These are phyloP conservation scores for Xylariaceae sp. DNA, from an alignment of 2,329 filamentous ascomycete genomes.

Conservation along the genomic window DNA sequence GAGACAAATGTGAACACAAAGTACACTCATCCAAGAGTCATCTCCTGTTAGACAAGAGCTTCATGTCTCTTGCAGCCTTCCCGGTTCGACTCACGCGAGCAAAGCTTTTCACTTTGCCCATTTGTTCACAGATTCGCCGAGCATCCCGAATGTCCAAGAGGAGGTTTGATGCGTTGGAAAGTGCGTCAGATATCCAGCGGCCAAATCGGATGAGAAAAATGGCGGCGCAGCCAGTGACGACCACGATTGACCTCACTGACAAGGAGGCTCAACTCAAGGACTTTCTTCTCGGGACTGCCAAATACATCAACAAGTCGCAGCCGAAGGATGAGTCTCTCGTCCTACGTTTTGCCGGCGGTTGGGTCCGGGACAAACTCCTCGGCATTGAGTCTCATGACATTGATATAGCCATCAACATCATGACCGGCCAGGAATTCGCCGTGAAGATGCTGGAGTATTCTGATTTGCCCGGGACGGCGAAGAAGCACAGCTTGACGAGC, in stretches of 20 bases:
- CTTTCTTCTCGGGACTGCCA: slow-evolving; percentile 79
- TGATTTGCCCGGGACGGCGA: slow-evolving; percentile 51
- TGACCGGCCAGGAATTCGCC: slow-evolving; percentile 78
- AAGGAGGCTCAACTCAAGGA: slow-evolving; percentile 66
- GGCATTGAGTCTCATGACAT: slow-evolving; percentile 71
- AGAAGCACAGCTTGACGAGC: slow-evolving; percentile 53
- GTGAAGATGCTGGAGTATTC: slow-evolving; percentile 64
- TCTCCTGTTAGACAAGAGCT: slow-evolving; percentile 8
- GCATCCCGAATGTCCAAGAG: slow-evolving; percentile 30
- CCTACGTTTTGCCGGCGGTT: slow-evolving; percentile 77
- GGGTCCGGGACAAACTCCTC: slow-evolving; percentile 81
- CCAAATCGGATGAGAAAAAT: slow-evolving; percentile 28
- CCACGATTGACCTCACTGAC: slow-evolving; percentile 53
- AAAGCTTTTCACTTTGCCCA: background rate
- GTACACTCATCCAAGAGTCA: too few species aligned
- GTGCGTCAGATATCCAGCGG: slow-evolving; percentile 16
- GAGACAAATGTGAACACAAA: too few species aligned
- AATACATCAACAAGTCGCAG: slow-evolving; percentile 54
- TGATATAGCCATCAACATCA: slow-evolving; percentile 77
- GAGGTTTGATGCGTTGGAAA: slow-evolving; percentile 24
- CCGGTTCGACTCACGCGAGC: background rate
- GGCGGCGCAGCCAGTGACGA: slow-evolving; percentile 26
- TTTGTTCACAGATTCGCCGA: background rate
- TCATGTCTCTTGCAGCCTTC: slow-evolving; percentile 4
- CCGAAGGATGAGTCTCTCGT: slow-evolving; percentile 51